A percentile compares a stretch with the other conserved stretches of the same genome.
Evolutionary conservation across 768 basidiomycete genomes (phyloP).

Genomic region (Dioszegia crocea): DNA sequence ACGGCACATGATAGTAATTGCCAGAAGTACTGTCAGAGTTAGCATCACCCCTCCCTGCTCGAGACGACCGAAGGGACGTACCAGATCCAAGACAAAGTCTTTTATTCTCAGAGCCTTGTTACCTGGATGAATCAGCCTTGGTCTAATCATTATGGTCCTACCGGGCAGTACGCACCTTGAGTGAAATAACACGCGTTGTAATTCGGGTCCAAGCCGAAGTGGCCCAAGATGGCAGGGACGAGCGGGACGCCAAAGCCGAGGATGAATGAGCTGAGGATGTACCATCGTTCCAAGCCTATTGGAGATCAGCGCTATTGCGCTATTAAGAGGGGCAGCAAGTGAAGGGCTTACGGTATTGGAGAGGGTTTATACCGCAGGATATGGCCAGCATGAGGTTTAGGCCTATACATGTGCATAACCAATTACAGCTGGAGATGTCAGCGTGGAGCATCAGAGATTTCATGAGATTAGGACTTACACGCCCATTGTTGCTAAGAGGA

Average conservation of each 20-base stretch:
- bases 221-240: slow-evolving; percentile 17
- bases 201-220: slow-evolving; percentile 23
- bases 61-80: background rate
- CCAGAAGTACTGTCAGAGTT: slow-evolving; percentile 20
- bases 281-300: slow-evolving; percentile 26
- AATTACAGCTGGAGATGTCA: slow-evolving; percentile 22
- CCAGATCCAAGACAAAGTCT: slow-evolving; percentile 9
- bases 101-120: background rate
- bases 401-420: slow-evolving; percentile 26
- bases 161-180: background rate
- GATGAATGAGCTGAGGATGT: slow-evolving; percentile 18
- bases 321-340: too few species aligned
- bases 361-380: slow-evolving; percentile 23
- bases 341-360: slow-evolving; percentile 12
- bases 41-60: background rate
- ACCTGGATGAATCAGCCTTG: background rate
- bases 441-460: background rate
- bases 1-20: slow-evolving; percentile 24
- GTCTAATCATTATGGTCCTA: background rate
- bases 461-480: slow-evolving; percentile 13
- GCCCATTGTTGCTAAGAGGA: slow-evolving; percentile 13
- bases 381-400: slow-evolving; percentile 33
- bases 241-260: slow-evolving; percentile 24
- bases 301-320: background rate
- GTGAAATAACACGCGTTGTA: slow-evolving; percentile 19